Conservation (phyloP, 176 grass and related monocot species). For the Ampelocalamus luodianensis region DNA sequence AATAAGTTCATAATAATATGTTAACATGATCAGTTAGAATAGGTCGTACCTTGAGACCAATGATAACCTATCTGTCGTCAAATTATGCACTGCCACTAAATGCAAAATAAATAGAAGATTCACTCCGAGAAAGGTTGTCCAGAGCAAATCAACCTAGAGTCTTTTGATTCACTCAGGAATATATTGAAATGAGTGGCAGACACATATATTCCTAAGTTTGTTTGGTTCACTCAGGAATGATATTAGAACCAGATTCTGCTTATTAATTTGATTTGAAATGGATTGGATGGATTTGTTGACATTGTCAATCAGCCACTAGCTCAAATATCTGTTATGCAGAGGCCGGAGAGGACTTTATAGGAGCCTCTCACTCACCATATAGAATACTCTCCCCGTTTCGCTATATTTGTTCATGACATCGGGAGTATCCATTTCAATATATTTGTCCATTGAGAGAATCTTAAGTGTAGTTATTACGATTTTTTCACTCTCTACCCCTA, state of each 20-base stretch:
- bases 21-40: conserved; percentile 9
- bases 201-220: neutral
- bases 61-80: neutral
- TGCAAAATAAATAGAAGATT: neutral
- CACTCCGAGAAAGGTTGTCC: neutral
- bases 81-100: neutral
- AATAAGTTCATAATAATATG: conserved; percentile 23
- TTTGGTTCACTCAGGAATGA: neutral
- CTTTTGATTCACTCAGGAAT: neutral
- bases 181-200: conserved; percentile 2
- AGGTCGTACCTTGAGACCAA: neutral
- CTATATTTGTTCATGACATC: no score
- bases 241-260: neutral
- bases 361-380: neutral
- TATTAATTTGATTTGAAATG: conserved; percentile 2
- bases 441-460: no score
- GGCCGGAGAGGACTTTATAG: neutral
- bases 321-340: conserved; percentile 16
- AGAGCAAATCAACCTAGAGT: neutral
- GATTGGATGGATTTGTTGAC: neutral
- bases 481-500: no score
- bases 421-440: no score
- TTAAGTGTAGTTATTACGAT: no score
- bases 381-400: no score
- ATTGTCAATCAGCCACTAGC: neutral